These are phyloP conservation scores for Jatropha multifida DNA, from an alignment of 441 rosid species.

Conservation along the genomic window DNA sequence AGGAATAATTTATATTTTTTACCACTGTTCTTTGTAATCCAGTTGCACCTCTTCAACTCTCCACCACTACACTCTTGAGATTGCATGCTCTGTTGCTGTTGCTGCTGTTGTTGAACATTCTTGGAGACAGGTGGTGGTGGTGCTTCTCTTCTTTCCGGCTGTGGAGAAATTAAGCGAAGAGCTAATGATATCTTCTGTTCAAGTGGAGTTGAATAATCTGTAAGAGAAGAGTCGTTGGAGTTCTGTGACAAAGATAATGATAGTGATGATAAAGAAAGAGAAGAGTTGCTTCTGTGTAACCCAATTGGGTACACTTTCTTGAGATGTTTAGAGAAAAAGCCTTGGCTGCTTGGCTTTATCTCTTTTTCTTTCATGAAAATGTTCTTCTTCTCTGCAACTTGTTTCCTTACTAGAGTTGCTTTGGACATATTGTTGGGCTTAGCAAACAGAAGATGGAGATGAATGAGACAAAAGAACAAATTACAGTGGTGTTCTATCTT, in stretches of 20 bases:
- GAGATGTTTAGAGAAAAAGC: constrained; percentile 58
- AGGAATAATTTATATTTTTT: constrained; percentile 2
- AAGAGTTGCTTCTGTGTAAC: constrained; percentile 66
- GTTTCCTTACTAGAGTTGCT: constrained; percentile 30
- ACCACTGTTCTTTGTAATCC: constrained; percentile 94
- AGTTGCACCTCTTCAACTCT: constrained; percentile 74
- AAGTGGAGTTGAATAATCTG: constrained; percentile 55
- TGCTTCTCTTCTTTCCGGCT: constrained; percentile 42
- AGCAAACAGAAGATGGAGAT: constrained; percentile 12
- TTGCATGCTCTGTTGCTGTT: constrained; percentile 21
- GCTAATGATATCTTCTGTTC: constrained; percentile 58
- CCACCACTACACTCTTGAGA: constrained; percentile 37
- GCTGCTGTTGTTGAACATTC: constrained; percentile 30
- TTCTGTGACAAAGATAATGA: constrained; percentile 82
- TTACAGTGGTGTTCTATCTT: constrained; percentile 3
- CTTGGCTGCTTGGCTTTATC: constrained; percentile 24
- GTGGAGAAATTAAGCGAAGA: constrained; percentile 53
- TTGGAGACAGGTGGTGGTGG: constrained; percentile 18
- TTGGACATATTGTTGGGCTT: constrained; percentile 32
- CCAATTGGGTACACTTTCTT: constrained; percentile 83
- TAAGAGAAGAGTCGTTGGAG: constrained; percentile 68
- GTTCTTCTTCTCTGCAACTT: constrained; percentile 42
- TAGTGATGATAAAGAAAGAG: constrained; percentile 71
- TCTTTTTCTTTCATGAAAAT: constrained; percentile 32
- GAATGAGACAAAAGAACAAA: neutral